Percentiles rank a stretch among this genome's conserved stretches.
These are phyloP conservation scores for Alternaria novae-zelandiae DNA, from an alignment of 2,329 filamentous ascomycete species.

Conservation along the genomic window DNA sequence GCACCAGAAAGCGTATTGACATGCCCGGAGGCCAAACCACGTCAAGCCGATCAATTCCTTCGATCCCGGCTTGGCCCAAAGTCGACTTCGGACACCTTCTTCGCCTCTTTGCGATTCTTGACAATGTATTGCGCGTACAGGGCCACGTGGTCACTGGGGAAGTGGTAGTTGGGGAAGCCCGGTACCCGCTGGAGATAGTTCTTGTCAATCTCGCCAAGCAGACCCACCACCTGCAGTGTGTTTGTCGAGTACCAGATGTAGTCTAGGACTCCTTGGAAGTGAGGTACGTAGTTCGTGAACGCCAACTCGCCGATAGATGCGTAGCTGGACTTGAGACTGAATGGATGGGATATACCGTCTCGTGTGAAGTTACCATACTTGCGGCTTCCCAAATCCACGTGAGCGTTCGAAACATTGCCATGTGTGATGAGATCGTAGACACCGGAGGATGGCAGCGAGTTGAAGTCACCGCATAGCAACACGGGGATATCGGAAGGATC, in stretches of 20 bases:
- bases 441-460: conserved; percentile 84
- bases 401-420: conserved; percentile 77
- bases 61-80: conserved; percentile 45
- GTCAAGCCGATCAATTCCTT: conserved; percentile 25
- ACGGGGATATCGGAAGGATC: conserved; percentile 88
- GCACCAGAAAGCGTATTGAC: conserved; percentile 39
- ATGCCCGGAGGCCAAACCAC: conserved; percentile 18
- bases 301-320: conserved; percentile 81
- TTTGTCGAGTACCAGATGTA: conserved; percentile 99
- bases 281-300: conserved; percentile 96
- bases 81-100: conserved; percentile 52
- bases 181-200: conserved; percentile 86
- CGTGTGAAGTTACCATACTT: conserved; percentile 93
- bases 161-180: conserved; percentile 92
- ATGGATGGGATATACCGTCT: conserved; percentile 92
- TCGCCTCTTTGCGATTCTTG: conserved; percentile 79
- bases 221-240: conserved; percentile 78
- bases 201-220: conserved; percentile 86
- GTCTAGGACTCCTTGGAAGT: conserved; percentile 91
- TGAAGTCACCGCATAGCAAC: conserved; percentile 94
- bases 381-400: conserved; percentile 78
- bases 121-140: conserved; percentile 89
- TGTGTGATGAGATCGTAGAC: conserved; percentile 89
- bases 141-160: conserved; percentile 90
- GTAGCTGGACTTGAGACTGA: conserved; percentile 91